Conservation (phyloP, 805 yeast species). For the Zygoascus bituminiphila region DNA sequence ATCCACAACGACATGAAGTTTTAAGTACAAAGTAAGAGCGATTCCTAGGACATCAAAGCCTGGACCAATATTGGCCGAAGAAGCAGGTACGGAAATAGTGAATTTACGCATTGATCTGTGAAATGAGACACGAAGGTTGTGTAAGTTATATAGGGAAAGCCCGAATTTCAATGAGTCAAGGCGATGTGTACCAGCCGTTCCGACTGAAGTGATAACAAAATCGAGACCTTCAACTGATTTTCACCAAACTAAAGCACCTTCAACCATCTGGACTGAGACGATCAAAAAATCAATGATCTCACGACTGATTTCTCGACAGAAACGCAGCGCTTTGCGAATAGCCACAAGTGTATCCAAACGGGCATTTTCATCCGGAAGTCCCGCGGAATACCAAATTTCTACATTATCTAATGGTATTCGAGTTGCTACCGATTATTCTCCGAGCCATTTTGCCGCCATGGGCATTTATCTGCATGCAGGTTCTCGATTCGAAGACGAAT, state of each 20-base stretch:
- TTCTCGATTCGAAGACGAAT: constrained; percentile 63
- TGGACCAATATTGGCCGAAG: constrained; percentile 97
- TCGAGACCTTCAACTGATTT: no score
- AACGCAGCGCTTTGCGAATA: background rate
- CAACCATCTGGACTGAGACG: no score
- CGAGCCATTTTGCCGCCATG: constrained; percentile 85
- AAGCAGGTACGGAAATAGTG: constrained; percentile 78
- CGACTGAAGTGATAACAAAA: no score
- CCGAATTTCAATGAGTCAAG: no score
- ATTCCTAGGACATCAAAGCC: constrained; percentile 96
- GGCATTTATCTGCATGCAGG: constrained; percentile 91
- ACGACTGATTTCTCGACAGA: background rate
- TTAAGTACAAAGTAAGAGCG: constrained; percentile 69
- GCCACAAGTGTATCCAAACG: background rate
- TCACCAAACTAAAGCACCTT: no score
- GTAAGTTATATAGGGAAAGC: no score
- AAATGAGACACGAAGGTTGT: no score
- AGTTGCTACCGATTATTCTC: constrained; percentile 75
- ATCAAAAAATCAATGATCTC: no score
- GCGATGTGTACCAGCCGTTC: no score
- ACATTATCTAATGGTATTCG: constrained; percentile 67
- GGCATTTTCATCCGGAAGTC: background rate
- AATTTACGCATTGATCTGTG: constrained; percentile 38
- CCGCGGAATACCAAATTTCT: constrained; percentile 21
- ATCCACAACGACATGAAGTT: constrained; percentile 61